phyloP scores from a whole-genome alignment of 345 rosid genomes.

The Brassica rapa region DNA sequence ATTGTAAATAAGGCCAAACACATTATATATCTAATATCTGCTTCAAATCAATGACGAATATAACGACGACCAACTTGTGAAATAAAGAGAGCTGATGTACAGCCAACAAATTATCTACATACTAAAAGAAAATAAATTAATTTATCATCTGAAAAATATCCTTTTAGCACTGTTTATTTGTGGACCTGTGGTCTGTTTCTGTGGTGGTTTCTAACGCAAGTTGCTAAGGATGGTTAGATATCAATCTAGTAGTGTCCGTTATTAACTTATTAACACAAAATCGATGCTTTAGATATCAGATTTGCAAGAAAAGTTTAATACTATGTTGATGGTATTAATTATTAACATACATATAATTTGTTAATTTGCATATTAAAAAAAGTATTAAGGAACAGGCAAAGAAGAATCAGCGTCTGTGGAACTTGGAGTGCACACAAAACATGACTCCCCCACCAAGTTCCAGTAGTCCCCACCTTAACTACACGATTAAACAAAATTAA shows the following conservation, averaged over 20 bases:
- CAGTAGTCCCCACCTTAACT: conserved; percentile 13
- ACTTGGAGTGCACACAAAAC: conserved; percentile 40
- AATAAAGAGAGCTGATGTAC: neutral
- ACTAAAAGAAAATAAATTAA: neutral
- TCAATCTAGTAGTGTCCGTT: neutral
- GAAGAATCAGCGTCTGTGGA: conserved; percentile 13
- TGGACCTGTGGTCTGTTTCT: neutral
- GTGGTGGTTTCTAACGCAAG: neutral
- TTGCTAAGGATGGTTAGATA: neutral
- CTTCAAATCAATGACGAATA: neutral
- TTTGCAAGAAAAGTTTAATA: conserved; percentile 1
- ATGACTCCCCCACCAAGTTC: conserved; percentile 29
- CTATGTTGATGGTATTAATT: neutral
- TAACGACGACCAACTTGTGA: conserved; percentile 12
- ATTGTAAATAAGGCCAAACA: neutral
- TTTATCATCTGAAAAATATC: neutral
- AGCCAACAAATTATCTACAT: neutral
- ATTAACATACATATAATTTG: neutral
- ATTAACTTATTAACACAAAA: neutral
- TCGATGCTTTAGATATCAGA: neutral
- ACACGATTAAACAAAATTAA: conserved; percentile 16
- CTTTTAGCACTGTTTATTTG: neutral
- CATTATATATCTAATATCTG: neutral
- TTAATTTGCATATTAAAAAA: neutral
- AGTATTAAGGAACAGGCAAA: neutral